Percentiles rank a stretch among this genome's conserved stretches.
phyloP scores from a whole-genome alignment of 176 grass and related monocot species.

The Olyra latifolia region DNA sequence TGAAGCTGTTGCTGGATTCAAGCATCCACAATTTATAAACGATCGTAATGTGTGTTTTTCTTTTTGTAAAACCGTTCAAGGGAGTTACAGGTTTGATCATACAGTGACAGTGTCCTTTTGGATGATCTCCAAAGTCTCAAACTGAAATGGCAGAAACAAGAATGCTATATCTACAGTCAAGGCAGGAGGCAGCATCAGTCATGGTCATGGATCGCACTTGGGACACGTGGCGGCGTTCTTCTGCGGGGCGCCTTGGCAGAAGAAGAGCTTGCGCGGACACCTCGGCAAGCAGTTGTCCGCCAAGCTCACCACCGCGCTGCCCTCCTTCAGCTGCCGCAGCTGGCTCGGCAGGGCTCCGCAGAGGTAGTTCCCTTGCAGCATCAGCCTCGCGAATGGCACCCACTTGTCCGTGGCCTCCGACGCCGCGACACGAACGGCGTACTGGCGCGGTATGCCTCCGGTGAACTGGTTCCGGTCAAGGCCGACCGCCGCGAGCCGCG shows the following conservation, averaged over 20 bases:
- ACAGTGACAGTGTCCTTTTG: neutral
- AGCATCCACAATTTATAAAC: too few relatives aligned
- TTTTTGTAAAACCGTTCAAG: too few relatives aligned
- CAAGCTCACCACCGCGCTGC: conserved; percentile 35
- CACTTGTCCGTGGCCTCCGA: neutral
- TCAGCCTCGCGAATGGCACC: conserved; percentile 47
- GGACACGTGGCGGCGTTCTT: conserved; percentile 41
- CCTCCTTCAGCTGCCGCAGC: conserved; percentile 46
- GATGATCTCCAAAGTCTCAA: neutral
- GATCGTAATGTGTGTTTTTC: too few relatives aligned
- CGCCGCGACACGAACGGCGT: conserved; percentile 42
- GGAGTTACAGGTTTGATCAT: too few relatives aligned
- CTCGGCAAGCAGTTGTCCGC: conserved; percentile 54
- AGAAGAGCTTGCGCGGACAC: conserved; percentile 45
- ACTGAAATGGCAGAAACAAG: neutral
- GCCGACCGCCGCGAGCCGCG: conserved; percentile 36
- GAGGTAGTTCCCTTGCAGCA: conserved; percentile 51
- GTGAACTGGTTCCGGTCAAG: conserved; percentile 63
- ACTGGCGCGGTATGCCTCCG: conserved; percentile 41
- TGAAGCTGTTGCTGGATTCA: too few relatives aligned
- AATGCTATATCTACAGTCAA: conserved; percentile 17
- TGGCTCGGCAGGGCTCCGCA: conserved; percentile 40
- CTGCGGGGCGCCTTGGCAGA: conserved; percentile 56
- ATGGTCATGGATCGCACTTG: conserved; percentile 31
- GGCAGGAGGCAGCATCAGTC: neutral